phyloP scores from a whole-genome alignment of 352 stramenopile genomes.

The Pythium sukuiense region DNA sequence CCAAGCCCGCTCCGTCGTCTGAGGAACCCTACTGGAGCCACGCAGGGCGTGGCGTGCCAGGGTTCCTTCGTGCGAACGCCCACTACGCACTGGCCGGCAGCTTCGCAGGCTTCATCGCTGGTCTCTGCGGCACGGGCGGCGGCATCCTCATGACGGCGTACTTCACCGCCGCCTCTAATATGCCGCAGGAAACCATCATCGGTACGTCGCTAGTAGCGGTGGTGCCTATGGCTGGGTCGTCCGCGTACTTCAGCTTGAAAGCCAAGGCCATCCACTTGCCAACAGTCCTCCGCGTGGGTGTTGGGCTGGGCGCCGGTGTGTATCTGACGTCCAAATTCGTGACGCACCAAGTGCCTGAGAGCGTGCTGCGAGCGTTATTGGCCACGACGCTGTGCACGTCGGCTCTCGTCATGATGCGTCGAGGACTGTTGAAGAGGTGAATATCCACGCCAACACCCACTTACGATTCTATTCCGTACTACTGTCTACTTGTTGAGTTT shows the following conservation, averaged over 20 bases:
- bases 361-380: slow-evolving; percentile 64
- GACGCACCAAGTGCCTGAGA: slow-evolving; percentile 72
- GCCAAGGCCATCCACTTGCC: slow-evolving; percentile 75
- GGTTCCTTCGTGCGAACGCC: slow-evolving; percentile 39
- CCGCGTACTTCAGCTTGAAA: slow-evolving; percentile 70
- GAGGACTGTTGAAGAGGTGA: slow-evolving; percentile 41
- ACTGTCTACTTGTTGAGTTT: slow-evolving; percentile 71
- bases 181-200: slow-evolving; percentile 78
- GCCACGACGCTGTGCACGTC: slow-evolving; percentile 63
- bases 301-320: slow-evolving; percentile 58
- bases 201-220: slow-evolving; percentile 83
- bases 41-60: background rate
- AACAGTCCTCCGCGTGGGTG: slow-evolving; percentile 57
- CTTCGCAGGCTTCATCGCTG: slow-evolving; percentile 77
- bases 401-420: slow-evolving; percentile 77
- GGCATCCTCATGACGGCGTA: slow-evolving; percentile 87
- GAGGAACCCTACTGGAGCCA: slow-evolving; percentile 12
- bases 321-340: slow-evolving; percentile 83
- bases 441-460: background rate
- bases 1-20: background rate
- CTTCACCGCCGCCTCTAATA: slow-evolving; percentile 74
- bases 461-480: background rate
- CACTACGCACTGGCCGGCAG: slow-evolving; percentile 75
- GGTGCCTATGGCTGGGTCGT: slow-evolving; percentile 67
- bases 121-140: slow-evolving; percentile 74